Evolutionary conservation across 2,329 filamentous ascomycete species (phyloP), one percentile per base, ranked within the genome.

Genomic region (Penicillium aurantiogriseum): DNA sequence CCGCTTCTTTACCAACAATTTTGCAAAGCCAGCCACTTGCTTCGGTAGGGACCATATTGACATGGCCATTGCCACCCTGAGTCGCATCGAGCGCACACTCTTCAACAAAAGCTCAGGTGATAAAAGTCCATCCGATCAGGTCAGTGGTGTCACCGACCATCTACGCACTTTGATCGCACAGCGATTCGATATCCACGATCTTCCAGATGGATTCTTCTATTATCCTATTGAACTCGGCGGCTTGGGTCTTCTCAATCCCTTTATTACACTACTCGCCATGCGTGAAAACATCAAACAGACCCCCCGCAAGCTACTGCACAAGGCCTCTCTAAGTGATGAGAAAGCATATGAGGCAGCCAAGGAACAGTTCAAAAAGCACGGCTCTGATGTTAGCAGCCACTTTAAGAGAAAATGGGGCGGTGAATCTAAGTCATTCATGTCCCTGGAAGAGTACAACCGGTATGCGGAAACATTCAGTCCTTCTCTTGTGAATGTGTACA

Each of bases 1-100:
- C 8, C 77, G 79, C 1, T 86, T 86, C 69, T 85, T 86, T 66
- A 74, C 74, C 51, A 81, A 80, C 61, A 85, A 85, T 63, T 85
- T 86, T 58, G 83, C 80, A 8, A 79, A 79, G 53, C 79, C 83
- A 4, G 80, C 82, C 15, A 76, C 80, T 56, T 83, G 81, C 60
- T 83, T 85, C 59, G 82, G 82, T 0, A 77, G 78, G 21, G 70
- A 76, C 40, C 84, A 86, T 64, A 78, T 85, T 52, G 80, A 85
- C 60, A 80, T 79, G 73, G 80, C 83, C 54, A 75, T 85, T 51
- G 69, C 73, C 3, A 82, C 81, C 0, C 77, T 85, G 51, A 75
- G 75, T 39, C 75, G 77, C 35, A 84, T 86, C 49, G 83, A 86
- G 63, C 71, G 71, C 21, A 70, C 73, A 3, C 67, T 86, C 2